A percentile compares a stretch with the other conserved stretches of the same genome.
Conservation (phyloP, 495 filamentous ascomycete species). For the Opeltia flavorubescens region DNA sequence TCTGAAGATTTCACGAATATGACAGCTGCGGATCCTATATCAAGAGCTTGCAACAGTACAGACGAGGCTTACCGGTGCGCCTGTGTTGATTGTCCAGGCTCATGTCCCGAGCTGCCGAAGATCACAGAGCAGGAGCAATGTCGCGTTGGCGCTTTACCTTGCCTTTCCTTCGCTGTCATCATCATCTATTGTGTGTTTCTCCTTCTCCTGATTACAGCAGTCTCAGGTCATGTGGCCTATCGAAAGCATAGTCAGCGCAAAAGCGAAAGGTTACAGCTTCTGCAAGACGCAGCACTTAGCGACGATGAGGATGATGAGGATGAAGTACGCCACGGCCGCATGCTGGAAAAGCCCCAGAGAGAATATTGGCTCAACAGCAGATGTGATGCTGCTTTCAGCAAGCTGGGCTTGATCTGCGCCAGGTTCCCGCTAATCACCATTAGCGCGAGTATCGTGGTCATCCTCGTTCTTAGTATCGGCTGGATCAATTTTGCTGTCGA, state of each 20-base stretch:
- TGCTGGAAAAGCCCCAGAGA: conserved; percentile 51
- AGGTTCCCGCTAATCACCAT: conserved; percentile 79
- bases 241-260: conserved; percentile 55
- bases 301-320: conserved; percentile 86
- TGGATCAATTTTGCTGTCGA: conserved; percentile 81
- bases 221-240: conserved; percentile 62
- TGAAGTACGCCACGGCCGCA: conserved; percentile 53
- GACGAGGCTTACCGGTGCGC: conserved; percentile 78
- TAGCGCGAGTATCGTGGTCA: conserved; percentile 48
- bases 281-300: conserved; percentile 68
- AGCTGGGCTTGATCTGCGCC: conserved; percentile 70
- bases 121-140: conserved; percentile 54
- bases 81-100: conserved; percentile 78
- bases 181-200: conserved; percentile 69
- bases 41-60: conserved; percentile 77
- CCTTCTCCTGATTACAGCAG: conserved; percentile 44
- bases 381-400: conserved; percentile 65
- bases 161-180: conserved; percentile 83
- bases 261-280: conserved; percentile 66
- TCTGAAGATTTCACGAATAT: conserved; percentile 42
- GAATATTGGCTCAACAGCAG: conserved; percentile 66
- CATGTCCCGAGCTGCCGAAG: conserved; percentile 68
- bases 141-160: conserved; percentile 73
- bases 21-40: conserved; percentile 45
- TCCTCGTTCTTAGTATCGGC: conserved; percentile 64